Conservation (phyloP, 306 rosid species). For the Casuarina cunninghamiana region DNA sequence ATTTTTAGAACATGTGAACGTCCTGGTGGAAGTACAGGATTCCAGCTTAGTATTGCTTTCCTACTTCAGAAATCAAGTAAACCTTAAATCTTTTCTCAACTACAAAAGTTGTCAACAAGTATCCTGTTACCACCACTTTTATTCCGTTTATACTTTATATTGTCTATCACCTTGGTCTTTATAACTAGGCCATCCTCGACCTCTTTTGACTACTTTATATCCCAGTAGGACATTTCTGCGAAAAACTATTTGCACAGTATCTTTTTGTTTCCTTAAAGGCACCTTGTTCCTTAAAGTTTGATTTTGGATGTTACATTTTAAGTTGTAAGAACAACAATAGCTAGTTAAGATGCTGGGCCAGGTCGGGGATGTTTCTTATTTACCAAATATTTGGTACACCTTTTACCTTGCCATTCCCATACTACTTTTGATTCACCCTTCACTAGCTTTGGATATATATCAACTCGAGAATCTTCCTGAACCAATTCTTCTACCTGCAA, state of each 20-base stretch:
- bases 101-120: too few species aligned
- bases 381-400: neutral
- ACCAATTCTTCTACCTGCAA: slow-evolving; percentile 87
- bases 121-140: neutral
- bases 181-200: neutral
- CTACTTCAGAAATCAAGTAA: neutral
- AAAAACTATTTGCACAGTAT: neutral
- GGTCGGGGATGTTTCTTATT: neutral
- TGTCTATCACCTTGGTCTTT: neutral
- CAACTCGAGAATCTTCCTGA: slow-evolving; percentile 88
- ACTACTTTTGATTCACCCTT: slow-evolving; percentile 92
- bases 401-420: slow-evolving; percentile 87
- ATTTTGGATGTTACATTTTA: neutral
- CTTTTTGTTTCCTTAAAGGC: neutral
- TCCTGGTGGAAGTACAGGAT: neutral
- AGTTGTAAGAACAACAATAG: neutral
- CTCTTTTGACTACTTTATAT: neutral
- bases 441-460: slow-evolving; percentile 80
- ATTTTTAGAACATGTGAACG: neutral
- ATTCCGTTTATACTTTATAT: neutral
- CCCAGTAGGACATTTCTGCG: neutral
- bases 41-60: neutral
- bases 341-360: slow-evolving; percentile 8
- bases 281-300: neutral
- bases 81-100: neutral